Evolutionary conservation across 306 rosid genomes (phyloP).

Genomic region (Coriaria nepalensis): DNA sequence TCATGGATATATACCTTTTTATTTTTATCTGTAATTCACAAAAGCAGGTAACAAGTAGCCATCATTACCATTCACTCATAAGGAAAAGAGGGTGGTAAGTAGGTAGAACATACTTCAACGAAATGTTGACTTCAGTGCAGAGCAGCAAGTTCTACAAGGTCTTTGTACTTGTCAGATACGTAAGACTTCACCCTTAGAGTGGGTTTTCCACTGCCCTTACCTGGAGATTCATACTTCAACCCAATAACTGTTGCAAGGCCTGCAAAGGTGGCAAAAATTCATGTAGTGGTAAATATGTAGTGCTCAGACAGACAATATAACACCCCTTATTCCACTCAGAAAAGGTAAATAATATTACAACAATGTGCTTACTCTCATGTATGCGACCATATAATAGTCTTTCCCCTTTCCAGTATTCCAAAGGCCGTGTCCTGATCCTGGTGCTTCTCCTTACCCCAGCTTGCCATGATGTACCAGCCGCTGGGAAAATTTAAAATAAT

Average conservation of each 20-base stretch:
- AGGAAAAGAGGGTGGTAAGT: not conserved
- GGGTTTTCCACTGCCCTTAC: constrained; percentile 31
- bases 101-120: not conserved
- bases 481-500: constrained; percentile 24
- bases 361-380: constrained; percentile 44
- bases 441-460: constrained; percentile 71
- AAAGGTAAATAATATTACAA: constrained; percentile 1
- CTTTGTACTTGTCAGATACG: constrained; percentile 42
- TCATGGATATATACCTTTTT: too few relatives aligned
- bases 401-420: constrained; percentile 92
- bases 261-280: constrained; percentile 8
- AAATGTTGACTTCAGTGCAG: constrained; percentile 23
- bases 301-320: not conserved
- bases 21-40: too few relatives aligned
- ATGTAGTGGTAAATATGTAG: too few relatives aligned
- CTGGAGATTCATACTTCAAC: constrained; percentile 59
- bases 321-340: not conserved
- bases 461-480: constrained; percentile 48
- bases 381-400: constrained; percentile 58
- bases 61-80: not conserved
- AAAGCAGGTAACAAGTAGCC: too few relatives aligned
- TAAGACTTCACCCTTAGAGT: constrained; percentile 51
- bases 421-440: constrained; percentile 68
- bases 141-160: constrained; percentile 55
- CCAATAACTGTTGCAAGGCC: constrained; percentile 78